Evolutionary conservation across 208 protist species (phyloP), one percentile per base, ranked within the genome.

Genomic region (Porcisia deanei): DNA sequence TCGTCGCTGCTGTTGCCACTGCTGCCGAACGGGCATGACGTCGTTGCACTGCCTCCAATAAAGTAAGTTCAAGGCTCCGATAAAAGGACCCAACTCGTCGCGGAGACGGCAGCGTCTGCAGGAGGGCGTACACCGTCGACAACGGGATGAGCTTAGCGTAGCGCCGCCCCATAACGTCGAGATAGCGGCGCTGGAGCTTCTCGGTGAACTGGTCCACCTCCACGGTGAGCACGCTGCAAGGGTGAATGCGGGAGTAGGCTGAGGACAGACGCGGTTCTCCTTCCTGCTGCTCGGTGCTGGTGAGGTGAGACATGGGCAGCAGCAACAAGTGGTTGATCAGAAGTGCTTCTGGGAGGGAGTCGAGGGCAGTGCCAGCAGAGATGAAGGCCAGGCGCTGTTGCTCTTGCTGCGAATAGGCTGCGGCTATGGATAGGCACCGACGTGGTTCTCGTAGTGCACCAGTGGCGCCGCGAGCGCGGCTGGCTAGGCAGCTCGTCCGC

Each of bases 11-110:
- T 75, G 79, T 71, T 76, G 77, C 53, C 59, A 64, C 45, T 45
- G 71, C 55, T 68, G 78, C 66, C 54, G 80, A 54, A 4, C 68
- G 69, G 25, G 77, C 68, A 71, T 79, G 68, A 34, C 82, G 80
- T n/a, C 73, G 59, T 43, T 90, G 64, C 49, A 85, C 75, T 60
- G 77, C 81, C 39, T 84, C 74, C n/a, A 88, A 61, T 66, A 93
- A 70, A 25, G 81, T 74, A 22, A 70, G 71, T 55, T 96, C 87
- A 55, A 96, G 65, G 73, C 84, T 85, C 55, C 88, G 82, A 67
- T 94, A 91, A 37, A 96, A 68, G 0, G 86, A 85, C n/a, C 91
- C 91, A 30, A 87, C 79, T 30, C 90, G 85, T 55, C 86, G 85
- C 22, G 91, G 91, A 22, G 76, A 75, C 47, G 82, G 63, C 71